These are phyloP conservation scores for Oryza australiensis DNA, from an alignment of 176 grass and related monocot genomes.

Conservation along the genomic window DNA sequence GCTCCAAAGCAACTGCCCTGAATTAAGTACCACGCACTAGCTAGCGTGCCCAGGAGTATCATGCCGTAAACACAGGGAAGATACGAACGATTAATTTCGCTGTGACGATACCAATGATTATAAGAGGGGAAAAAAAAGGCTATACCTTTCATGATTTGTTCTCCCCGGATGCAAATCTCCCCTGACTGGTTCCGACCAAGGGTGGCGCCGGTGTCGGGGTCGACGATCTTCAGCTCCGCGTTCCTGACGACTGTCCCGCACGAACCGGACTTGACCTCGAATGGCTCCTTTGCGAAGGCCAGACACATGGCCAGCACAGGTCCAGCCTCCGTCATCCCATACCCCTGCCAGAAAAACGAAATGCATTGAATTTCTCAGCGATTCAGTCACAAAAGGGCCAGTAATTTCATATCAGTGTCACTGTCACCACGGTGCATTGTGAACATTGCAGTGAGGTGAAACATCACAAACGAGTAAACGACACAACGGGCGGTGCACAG, in stretches of 20 bases:
- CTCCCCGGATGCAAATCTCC: slow-evolving; percentile 92
- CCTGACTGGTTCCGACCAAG: slow-evolving; percentile 64
- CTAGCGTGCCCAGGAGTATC: not conserved
- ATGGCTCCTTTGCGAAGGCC: slow-evolving; percentile 85
- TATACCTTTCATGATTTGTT: slow-evolving; percentile 97
- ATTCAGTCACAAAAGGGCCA: too few relatives aligned
- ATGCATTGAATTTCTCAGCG: not conserved
- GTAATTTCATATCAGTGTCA: not conserved
- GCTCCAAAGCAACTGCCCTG: not conserved
- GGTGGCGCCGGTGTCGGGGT: slow-evolving; percentile 59
- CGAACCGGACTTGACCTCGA: slow-evolving; percentile 78
- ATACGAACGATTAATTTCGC: not conserved
- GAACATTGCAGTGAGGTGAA: not conserved
- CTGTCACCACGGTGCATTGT: not conserved
- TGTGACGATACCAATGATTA: not conserved
- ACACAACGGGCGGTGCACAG: not conserved
- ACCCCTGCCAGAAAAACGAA: slow-evolving; percentile 51
- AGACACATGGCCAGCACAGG: slow-evolving; percentile 93
- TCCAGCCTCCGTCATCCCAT: slow-evolving; percentile 94
- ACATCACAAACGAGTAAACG: not conserved
- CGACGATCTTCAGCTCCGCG: slow-evolving; percentile 77
- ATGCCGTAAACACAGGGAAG: not conserved
- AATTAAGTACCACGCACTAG: not conserved
- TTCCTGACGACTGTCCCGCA: slow-evolving; percentile 93
- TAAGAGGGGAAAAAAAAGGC: not conserved